Base-by-base conservation (phyloP, 1,284 basidiomycete species). In the Sutorius eximius region DNA sequence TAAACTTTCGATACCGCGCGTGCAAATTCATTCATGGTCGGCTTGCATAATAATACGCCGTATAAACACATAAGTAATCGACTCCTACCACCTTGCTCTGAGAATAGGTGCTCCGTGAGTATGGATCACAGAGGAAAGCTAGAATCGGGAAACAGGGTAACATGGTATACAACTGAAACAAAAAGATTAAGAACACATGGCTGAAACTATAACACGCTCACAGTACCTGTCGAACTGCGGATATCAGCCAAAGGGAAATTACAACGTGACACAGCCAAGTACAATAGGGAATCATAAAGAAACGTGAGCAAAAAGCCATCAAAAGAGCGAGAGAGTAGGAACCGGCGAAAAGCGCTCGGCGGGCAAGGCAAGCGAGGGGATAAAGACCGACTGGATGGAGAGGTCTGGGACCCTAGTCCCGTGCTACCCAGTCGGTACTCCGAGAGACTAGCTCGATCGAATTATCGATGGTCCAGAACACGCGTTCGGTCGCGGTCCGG, bases 391-490 rank as follows among this genome's bases (percentile, higher is more conserved):
- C 40, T 36, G 40, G 20, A 16, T 12, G 12, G 11, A 16, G 16
- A 9, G 43, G 37, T 49, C 29, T 36, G 16, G 18, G 18, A 43
- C 29, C 27, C 32, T 49, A 89, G 61, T 91, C 89, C 62, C 87
- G 80, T 24, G 86, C 81, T 45, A 92, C 80, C 91, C 91, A 93
- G 68, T 92, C 89, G 55, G 83, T 85, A 72, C 89, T 91, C 60
- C 90, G 80, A 48, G 85, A 82, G 56, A 86, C 86, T 61, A 93
- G 80, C 74, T 91, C 91, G 59, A 91, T 86, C 15, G 90, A 89
- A 67, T 89, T 86, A 65, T 94, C 91, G 53, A 86, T 86, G 50
- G 89, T 91, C 85, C 91, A 95, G 74, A 95, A 95, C 56, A 92
- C 72, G 45, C 89, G 81, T 70, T 97, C 94, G 24, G 89, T 94